phyloP scores from a whole-genome alignment of 164 flowering plant species.

The Annona cherimola region DNA sequence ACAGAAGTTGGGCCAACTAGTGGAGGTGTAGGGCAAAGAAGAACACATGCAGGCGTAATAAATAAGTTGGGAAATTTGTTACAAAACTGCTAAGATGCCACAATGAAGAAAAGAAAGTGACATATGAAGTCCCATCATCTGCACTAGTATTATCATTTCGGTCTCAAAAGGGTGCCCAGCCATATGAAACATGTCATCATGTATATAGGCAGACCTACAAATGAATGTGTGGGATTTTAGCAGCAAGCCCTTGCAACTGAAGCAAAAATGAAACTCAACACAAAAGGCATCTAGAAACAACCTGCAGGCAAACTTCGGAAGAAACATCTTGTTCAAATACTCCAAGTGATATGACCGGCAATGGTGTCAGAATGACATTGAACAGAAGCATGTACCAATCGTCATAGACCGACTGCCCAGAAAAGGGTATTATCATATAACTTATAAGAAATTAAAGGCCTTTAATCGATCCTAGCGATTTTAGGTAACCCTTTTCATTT shows the following conservation, averaged over 20 bases:
- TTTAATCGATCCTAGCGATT: no score
- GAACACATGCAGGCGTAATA: not conserved
- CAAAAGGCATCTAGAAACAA: conserved; percentile 20
- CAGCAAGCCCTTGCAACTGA: not conserved
- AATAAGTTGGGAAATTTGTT: not conserved
- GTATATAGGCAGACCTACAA: conserved; percentile 1
- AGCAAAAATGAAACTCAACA: not conserved
- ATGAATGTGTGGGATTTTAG: conserved; percentile 23
- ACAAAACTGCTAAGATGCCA: not conserved
- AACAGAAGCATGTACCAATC: conserved; percentile 91
- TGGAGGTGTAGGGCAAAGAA: not conserved
- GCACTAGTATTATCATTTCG: not conserved
- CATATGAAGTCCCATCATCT: not conserved
- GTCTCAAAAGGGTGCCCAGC: not conserved
- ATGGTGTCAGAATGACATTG: conserved; percentile 88
- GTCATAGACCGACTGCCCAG: conserved; percentile 92
- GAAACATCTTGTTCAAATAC: conserved; percentile 95
- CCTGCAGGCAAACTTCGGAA: conserved; percentile 92
- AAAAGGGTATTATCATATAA: no score
- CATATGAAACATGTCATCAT: not conserved
- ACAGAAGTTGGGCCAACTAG: no score
- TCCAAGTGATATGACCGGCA: conserved; percentile 76
- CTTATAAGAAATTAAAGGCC: no score
- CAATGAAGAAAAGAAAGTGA: not conserved
- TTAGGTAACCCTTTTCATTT: no score